Percentiles rank a stretch among this genome's conserved stretches.
Conservation (phyloP, 352 stramenopile genomes). For the Pythium scleroteichum region DNA sequence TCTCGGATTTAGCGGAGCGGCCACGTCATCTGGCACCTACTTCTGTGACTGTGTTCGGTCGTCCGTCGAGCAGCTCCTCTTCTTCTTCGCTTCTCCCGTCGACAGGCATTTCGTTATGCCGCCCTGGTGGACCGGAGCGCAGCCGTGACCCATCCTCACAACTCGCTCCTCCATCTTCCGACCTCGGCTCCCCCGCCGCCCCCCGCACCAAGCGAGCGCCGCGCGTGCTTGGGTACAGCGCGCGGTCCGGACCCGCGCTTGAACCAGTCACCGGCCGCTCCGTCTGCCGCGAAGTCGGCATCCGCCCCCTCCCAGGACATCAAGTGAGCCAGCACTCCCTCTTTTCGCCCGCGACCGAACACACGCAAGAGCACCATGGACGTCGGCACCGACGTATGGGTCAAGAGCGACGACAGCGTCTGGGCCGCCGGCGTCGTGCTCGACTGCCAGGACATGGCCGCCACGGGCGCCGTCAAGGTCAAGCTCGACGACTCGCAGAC, state of each 20-base stretch:
- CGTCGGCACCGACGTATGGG: slow-evolving; percentile 81
- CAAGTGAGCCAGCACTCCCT: too few relatives aligned
- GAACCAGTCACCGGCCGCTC: too few relatives aligned
- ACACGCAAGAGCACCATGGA: too few relatives aligned
- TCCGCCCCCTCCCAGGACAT: not conserved
- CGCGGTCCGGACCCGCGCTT: too few relatives aligned
- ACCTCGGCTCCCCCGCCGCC: not conserved
- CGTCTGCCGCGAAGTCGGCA: not conserved
- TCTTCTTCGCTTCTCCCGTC: slow-evolving; percentile 18
- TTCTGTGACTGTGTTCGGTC: slow-evolving; percentile 24
- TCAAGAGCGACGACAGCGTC: slow-evolving; percentile 60
- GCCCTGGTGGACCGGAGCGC: not conserved
- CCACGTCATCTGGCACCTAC: slow-evolving; percentile 14
- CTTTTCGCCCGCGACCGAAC: too few relatives aligned
- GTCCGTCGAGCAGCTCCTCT: slow-evolving; percentile 16
- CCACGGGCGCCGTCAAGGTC: slow-evolving; percentile 45
- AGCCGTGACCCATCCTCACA: not conserved
- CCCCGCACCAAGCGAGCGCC: too few relatives aligned
- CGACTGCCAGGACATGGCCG: slow-evolving; percentile 51
- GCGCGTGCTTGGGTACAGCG: too few relatives aligned
- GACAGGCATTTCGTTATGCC: slow-evolving; percentile 8
- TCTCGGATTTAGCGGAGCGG: slow-evolving; percentile 15
- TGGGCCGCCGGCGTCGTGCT: slow-evolving; percentile 72
- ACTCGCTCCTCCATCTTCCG: not conserved
- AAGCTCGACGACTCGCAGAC: slow-evolving; percentile 42